These are phyloP conservation scores for Gossypium australe DNA, from an alignment of 345 rosid species.

Conservation along the genomic window DNA sequence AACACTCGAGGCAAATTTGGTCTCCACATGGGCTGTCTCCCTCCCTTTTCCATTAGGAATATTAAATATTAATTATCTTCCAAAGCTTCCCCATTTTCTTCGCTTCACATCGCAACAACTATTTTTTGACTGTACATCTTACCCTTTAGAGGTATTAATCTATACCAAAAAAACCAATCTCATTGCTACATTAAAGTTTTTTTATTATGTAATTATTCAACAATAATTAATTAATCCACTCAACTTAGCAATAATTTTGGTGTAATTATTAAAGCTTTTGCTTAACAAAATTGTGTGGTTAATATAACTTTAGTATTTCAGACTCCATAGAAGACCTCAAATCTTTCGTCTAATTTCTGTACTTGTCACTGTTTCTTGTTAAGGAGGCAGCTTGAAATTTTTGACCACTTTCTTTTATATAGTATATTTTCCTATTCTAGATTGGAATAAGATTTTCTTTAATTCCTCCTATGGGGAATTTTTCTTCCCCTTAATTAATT, in stretches of 20 bases:
- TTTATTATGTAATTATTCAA: no score
- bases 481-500: background rate
- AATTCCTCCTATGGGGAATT: background rate
- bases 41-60: background rate
- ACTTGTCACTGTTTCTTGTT: background rate
- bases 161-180: background rate
- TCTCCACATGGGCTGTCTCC: background rate
- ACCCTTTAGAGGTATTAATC: conserved; percentile 12
- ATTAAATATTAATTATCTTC: conserved; percentile 1
- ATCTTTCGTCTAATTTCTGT: background rate
- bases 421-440: background rate
- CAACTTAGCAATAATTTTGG: background rate
- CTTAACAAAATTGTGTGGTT: background rate
- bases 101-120: background rate
- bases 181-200: no score
- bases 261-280: background rate
- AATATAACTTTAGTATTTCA: background rate
- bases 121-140: no score
- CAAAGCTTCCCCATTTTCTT: conserved; percentile 19
- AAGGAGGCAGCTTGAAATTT: conserved; percentile 7
- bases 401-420: background rate
- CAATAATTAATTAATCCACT: background rate
- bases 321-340: background rate
- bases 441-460: background rate
- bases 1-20: background rate